Evolutionary conservation across 1,284 basidiomycete species (phyloP).

Genomic region (Pseudozyma pruni): DNA sequence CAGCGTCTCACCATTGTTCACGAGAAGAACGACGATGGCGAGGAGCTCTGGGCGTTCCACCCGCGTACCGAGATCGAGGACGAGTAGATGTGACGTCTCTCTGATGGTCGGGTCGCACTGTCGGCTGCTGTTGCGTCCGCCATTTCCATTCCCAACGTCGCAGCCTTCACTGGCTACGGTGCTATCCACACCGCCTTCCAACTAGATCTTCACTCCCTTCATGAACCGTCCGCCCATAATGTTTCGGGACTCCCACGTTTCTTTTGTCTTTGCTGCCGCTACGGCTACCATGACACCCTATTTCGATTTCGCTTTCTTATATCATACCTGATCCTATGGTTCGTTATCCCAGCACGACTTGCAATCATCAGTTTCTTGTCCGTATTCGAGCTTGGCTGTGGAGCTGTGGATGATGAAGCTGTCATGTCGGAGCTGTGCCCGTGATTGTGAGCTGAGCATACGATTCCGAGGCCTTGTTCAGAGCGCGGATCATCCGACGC

Average conservation of each 20-base stretch:
- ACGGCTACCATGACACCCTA: not conserved
- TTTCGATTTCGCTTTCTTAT: conserved; percentile 9
- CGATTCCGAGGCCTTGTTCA: too few relatives aligned
- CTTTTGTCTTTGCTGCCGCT: not conserved
- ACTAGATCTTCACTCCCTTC: conserved; percentile 46
- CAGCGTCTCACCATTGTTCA: conserved; percentile 72
- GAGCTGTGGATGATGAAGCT: too few relatives aligned
- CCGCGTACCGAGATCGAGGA: conserved; percentile 66
- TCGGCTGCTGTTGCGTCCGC: not conserved
- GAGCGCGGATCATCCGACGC: too few relatives aligned
- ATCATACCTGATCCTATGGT: not conserved
- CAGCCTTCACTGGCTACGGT: conserved; percentile 7
- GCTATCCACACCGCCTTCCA: conserved; percentile 29
- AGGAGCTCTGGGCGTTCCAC: conserved; percentile 66
- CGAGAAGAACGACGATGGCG: conserved; percentile 67
- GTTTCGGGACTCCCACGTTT: conserved; percentile 1
- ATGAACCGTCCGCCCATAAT: conserved; percentile 14
- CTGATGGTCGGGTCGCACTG: not conserved
- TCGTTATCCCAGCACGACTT: conserved; percentile 6
- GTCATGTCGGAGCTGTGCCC: too few relatives aligned
- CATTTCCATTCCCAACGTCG: conserved; percentile 10
- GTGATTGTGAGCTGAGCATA: too few relatives aligned
- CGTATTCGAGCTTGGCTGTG: not conserved
- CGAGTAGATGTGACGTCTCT: conserved; percentile 46
- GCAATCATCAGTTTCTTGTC: conserved; percentile 13